These are phyloP conservation scores for Collybia sp. DNA, from an alignment of 768 basidiomycete genomes.

Conservation along the genomic window DNA sequence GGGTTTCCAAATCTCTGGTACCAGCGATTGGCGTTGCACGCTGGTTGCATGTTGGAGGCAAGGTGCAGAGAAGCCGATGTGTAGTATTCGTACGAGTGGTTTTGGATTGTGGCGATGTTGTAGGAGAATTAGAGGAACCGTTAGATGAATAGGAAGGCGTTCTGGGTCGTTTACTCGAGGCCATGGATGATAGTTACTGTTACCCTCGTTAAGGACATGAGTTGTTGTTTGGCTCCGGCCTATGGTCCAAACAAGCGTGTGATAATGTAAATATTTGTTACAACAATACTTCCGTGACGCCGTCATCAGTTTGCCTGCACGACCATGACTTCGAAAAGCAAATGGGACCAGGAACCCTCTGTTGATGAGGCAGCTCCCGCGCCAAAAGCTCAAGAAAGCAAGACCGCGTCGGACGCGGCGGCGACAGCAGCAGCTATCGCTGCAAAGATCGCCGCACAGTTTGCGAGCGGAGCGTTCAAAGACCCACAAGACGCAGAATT, in stretches of 20 bases:
- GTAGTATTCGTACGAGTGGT: slow-evolving; percentile 21
- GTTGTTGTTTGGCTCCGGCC: too few relatives aligned
- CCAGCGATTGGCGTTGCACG: slow-evolving; percentile 59
- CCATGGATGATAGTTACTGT: too few relatives aligned
- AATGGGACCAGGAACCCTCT: slow-evolving; percentile 72
- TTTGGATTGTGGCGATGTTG: slow-evolving; percentile 10
- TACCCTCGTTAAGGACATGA: too few relatives aligned
- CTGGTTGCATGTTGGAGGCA: slow-evolving; percentile 81
- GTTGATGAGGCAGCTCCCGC: slow-evolving; percentile 37
- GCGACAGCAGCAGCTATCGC: slow-evolving; percentile 78
- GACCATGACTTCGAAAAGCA: slow-evolving; percentile 70
- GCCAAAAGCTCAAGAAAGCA: slow-evolving; percentile 44
- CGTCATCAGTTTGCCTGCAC: background rate
- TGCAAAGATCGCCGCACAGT: slow-evolving; percentile 92
- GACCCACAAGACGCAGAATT: slow-evolving; percentile 79
- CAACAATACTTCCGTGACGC: too few relatives aligned
- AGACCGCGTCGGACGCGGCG: slow-evolving; percentile 65
- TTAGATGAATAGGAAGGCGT: background rate
- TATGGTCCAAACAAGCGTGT: too few relatives aligned
- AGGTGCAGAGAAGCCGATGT: slow-evolving; percentile 57
- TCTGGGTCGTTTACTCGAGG: too few relatives aligned
- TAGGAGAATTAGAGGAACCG: background rate
- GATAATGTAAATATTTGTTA: too few relatives aligned
- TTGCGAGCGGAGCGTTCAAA: slow-evolving; percentile 40
- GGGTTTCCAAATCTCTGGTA: slow-evolving; percentile 70